Evolutionary conservation across 305 asterid genomes (phyloP).

Genomic region (Plantago coronopus): DNA sequence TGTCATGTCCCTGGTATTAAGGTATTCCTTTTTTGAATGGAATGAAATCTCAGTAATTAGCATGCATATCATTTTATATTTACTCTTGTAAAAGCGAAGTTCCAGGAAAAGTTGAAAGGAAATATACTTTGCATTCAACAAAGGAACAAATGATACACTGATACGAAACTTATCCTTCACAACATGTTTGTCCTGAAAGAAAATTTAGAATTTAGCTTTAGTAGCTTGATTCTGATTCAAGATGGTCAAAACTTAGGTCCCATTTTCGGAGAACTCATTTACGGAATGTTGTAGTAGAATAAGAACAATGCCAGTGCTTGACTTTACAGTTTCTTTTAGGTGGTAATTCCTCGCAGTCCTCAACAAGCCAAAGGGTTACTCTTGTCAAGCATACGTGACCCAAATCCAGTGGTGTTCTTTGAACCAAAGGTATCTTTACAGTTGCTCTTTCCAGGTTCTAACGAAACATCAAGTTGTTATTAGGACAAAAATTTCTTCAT

Average conservation of each 20-base stretch:
- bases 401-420: conserved; percentile 85
- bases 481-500: background rate
- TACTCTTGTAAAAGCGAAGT: background rate
- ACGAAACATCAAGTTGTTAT: conserved; percentile 11
- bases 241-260: conserved; percentile 1
- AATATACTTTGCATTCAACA: background rate
- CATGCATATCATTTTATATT: background rate
- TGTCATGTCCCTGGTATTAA: conserved; percentile 98
- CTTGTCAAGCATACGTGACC: conserved; percentile 79
- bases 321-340: conserved; percentile 37
- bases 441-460: conserved; percentile 10
- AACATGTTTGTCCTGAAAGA: conserved; percentile 6
- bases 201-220: background rate
- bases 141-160: background rate
- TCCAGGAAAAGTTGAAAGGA: background rate
- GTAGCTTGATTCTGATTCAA: conserved; percentile 4
- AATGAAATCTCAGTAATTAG: background rate
- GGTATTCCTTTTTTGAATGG: conserved; percentile 32
- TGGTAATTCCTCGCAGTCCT: conserved; percentile 95
- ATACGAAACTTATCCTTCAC: background rate
- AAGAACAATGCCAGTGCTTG: conserved; percentile 11
- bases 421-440: conserved; percentile 73
- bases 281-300: background rate
- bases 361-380: conserved; percentile 84
- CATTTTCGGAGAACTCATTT: background rate